Base-by-base conservation (phyloP, 2,329 filamentous ascomycete species). In the Fusarium subtropicale region DNA sequence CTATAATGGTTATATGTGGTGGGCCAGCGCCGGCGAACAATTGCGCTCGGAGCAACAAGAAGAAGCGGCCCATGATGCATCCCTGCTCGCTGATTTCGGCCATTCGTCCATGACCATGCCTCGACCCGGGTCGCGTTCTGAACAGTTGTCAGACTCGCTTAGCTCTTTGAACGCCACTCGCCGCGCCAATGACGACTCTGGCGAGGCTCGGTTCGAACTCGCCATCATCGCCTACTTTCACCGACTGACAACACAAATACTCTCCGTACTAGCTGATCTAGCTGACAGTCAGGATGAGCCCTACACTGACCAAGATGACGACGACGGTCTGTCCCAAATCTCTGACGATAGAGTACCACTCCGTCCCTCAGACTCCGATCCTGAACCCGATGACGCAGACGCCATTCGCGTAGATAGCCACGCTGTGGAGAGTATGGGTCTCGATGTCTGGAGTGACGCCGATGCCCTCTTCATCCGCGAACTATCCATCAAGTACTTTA, bases 1-100 rank as follows among this genome's bases (percentile, higher is more conserved):
- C 7, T 96, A 95, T 79, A 88, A 87, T 56, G 90, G 91, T 26
- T 94, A 95, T 81, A 93, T 95, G 87, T 96, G 92, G 92, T 96
- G 93, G 92, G 92, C 92, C 3, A 93, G 90, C 18, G 92, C 92
- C 0, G 92, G 92, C 60, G 92, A 96, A 79, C 87, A 91, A 77
- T 82, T 86, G 10, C 84, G 86, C 20, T 83, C 87, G 51, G 86
- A 88, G 54, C 86, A 90, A 66, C 84, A 86, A 22, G 88, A 90
- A 69, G 87, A 89, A 71, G 77, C 80, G 50, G 83, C 81, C 46
- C 83, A 82, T 46, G 89, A 91, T 72, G 81, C 83, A 10, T 78
- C 83, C 4, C 82, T 91, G 5, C 82, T 90, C 7, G 84, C 84
- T 1, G 87, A 88, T 54, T 73, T 89, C 5, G 76, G 78, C 5